A percentile compares a stretch with the other conserved stretches of the same genome.
phyloP scores from a whole-genome alignment of 2,329 filamentous ascomycete genomes.

The Cladosporium sp. region DNA sequence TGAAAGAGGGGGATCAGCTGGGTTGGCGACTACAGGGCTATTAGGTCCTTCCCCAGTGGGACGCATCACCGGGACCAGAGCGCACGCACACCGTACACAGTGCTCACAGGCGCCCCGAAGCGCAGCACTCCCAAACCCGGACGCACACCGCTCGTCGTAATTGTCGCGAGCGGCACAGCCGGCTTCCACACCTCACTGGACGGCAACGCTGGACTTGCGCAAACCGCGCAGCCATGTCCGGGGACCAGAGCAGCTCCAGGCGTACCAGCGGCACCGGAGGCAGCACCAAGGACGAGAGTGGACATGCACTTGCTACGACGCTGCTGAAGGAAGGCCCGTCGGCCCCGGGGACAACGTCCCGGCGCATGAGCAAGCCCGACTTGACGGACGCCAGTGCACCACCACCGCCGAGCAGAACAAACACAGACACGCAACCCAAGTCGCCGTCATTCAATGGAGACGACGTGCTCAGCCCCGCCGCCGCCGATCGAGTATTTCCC shows the following conservation, averaged over 20 bases:
- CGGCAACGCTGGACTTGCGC: too few relatives aligned
- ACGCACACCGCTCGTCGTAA: too few relatives aligned
- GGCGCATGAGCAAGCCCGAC: slow-evolving; percentile 11
- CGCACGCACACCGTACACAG: too few relatives aligned
- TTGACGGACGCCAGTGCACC: neutral
- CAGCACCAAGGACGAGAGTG: neutral
- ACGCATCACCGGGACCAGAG: neutral
- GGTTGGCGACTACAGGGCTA: slow-evolving; percentile 14
- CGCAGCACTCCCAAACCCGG: too few relatives aligned
- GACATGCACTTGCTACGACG: neutral
- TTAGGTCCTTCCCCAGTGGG: slow-evolving; percentile 14
- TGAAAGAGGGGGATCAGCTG: neutral
- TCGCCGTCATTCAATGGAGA: slow-evolving; percentile 9
- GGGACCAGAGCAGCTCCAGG: slow-evolving; percentile 4
- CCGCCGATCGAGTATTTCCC: slow-evolving; percentile 65
- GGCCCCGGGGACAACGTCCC: neutral
- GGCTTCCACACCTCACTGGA: too few relatives aligned
- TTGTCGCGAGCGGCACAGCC: too few relatives aligned
- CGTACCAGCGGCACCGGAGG: neutral
- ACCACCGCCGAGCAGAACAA: neutral
- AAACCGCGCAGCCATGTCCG: slow-evolving; percentile 9
- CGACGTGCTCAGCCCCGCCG: slow-evolving; percentile 34
- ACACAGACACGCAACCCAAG: neutral
- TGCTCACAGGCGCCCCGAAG: too few relatives aligned
- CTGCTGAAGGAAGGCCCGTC: neutral